Evolutionary conservation across 2,329 filamentous ascomycete species (phyloP), one percentile per base, ranked within the genome.

Genomic region (Phialophora tarda): DNA sequence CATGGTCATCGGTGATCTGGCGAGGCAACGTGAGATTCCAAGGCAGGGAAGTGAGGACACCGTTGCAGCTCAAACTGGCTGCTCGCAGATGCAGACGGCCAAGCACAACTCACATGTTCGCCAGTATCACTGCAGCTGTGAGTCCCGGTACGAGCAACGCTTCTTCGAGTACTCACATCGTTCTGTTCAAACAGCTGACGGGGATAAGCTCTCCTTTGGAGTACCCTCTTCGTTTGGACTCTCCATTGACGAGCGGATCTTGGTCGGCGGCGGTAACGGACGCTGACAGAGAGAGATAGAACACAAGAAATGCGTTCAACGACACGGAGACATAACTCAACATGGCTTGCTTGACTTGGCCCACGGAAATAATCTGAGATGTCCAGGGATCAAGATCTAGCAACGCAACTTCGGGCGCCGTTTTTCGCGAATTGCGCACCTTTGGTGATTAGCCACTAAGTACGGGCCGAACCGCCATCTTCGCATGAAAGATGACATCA

Each of bases 151-250:
- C 55, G 21, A 60, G 23, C 50, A 12, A n/a, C 26, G 47, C 28
- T 23, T 24, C 10, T 26, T 21, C 24, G 4, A 6, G n/a, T 23
- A 82, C 88, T 80, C 73, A 91, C 89, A 88, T 85, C 77, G 87
- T 91, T 67, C 90, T 84, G 74, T 91, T 90, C 82, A 92, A 85
- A 80, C 90, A 92, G 74, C 89, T 88, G 23, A 92, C 88, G 44
- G 84, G 83, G 67, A 92, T 89, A 11, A 85, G 78, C 14, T 89
- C 88, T 72, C 88, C 88, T 74, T 89, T 74, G 54, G 68, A 74
- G 71, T 81, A 82, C 55, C 77, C 78, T 53, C 58, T 56, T 32
- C 65, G 69, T 38, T 44, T 48, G 3, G 62, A 38, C n/a, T 53
- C 56, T 32, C 32, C 59, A 28, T 58, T 59, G 32, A 51, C 21